phyloP scores from a whole-genome alignment of 2,329 filamentous ascomycete genomes.

The Beauveria pseudobassiana region DNA sequence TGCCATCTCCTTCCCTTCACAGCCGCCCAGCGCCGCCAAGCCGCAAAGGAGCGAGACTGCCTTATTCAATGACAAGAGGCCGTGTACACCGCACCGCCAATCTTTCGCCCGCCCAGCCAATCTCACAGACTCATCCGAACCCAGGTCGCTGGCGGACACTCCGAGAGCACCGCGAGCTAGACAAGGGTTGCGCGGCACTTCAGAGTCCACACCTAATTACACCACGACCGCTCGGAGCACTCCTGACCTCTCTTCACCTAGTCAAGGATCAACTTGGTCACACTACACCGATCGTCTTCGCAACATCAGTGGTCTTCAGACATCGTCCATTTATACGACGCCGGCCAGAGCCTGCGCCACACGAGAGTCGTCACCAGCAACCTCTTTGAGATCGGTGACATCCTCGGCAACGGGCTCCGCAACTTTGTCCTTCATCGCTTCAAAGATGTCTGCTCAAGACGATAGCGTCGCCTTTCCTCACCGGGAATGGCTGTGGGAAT shows the following conservation, averaged over 20 bases:
- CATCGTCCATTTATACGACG: conserved; percentile 8
- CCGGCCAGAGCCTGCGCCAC: conserved; percentile 1
- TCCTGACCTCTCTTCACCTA: conserved; percentile 7
- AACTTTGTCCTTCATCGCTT: conserved; percentile 39
- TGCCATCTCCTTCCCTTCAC: conserved; percentile 1
- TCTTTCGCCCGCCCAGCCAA: not conserved
- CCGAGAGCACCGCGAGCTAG: conserved; percentile 7
- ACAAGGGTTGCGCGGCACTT: conserved; percentile 6
- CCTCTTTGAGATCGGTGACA: conserved; percentile 22
- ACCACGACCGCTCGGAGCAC: conserved; percentile 5
- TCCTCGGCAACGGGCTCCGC: conserved; percentile 18
- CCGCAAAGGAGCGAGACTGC: not conserved
- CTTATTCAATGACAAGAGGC: not conserved
- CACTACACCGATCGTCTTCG: conserved; percentile 10
- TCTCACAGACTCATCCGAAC: conserved; percentile 3
- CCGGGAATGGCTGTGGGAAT: conserved; percentile 33
- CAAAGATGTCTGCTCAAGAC: conserved; percentile 37
- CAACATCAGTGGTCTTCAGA: conserved; percentile 1
- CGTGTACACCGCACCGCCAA: not conserved
- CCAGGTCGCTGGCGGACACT: not conserved
- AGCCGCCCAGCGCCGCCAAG: not conserved
- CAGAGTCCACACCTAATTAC: conserved; percentile 2
- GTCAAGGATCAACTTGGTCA: conserved; percentile 22
- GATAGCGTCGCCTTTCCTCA: conserved; percentile 14
- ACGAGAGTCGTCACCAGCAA: conserved; percentile 9